phyloP scores from a whole-genome alignment of 345 rosid genomes.

The Lepidium didymum region DNA sequence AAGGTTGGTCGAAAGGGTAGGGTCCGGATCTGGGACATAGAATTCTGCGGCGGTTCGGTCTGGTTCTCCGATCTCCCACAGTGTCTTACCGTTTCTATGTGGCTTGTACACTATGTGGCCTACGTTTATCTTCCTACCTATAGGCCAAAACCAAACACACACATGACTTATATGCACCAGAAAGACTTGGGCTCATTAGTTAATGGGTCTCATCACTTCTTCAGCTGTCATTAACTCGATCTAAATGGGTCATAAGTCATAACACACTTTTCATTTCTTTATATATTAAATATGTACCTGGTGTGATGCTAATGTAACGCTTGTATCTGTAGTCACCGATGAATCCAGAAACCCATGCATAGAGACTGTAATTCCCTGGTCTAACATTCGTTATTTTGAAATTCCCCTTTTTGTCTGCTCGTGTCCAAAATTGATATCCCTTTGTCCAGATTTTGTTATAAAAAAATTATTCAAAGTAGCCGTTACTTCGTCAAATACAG shows the following conservation, averaged over 20 bases:
- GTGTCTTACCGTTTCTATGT: constrained; percentile 68
- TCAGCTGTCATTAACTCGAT: neutral
- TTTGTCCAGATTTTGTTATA: constrained; percentile 7
- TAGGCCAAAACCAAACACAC: neutral
- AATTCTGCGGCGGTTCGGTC: constrained; percentile 74
- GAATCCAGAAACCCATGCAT: constrained; percentile 63
- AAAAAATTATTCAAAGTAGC: neutral
- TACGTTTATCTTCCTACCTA: constrained; percentile 42
- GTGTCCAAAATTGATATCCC: constrained; percentile 92
- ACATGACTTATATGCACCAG: neutral
- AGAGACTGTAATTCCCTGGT: constrained; percentile 54
- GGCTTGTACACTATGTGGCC: constrained; percentile 46
- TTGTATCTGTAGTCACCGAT: constrained; percentile 60
- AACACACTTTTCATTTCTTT: neutral
- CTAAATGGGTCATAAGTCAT: neutral
- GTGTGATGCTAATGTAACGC: constrained; percentile 30
- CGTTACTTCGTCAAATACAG: neutral
- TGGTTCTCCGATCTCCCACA: constrained; percentile 87
- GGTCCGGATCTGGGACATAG: constrained; percentile 56
- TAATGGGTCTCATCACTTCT: neutral
- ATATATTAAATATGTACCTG: constrained; percentile 38
- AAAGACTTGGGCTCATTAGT: neutral
- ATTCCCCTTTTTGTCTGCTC: constrained; percentile 43
- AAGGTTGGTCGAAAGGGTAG: constrained; percentile 42
- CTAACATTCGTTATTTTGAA: constrained; percentile 55